Evolutionary conservation across 768 basidiomycete genomes (phyloP), one percentile per base, ranked within the genome.

Genomic region (Gautieria morchelliformis): DNA sequence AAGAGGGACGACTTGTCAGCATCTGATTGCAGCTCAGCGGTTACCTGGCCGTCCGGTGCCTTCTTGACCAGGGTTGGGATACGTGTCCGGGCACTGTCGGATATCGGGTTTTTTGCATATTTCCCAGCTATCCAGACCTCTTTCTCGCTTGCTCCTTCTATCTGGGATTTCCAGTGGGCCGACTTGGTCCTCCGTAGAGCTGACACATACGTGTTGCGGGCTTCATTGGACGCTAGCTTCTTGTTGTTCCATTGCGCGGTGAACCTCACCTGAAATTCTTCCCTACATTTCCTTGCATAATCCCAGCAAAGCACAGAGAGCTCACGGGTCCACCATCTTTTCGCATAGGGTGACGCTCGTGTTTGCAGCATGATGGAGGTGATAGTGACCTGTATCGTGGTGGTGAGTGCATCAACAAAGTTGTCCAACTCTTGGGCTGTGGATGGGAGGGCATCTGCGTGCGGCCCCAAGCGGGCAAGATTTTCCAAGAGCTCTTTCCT

Each of bases 401-500:
- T 30, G 0, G 59, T 62, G 0, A 74, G 51, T 56, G 0, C 10
- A 15, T 0, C 2, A 1, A 47, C n/a, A n/a, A 8, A n/a, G 19
- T 17, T 47, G 11, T 67, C 45, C 20, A 71, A 64, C 0, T 57
- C 61, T 3, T 48, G 45, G 39, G 39, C 53, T 3, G 44, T 11
- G 24, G 35, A 33, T 5, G 5, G 9, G 8, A 51, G 8, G 7
- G 52, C 22, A 11, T 22, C 33, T 8, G 19, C 39, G 0, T 74
- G 62, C 2, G 19, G 42, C 8, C 61, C 51, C 5, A 59, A 48
- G 55, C 9, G 17, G 20, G 73, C 71, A 0, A 60, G 52, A 0
- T 65, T 55, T 74, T 74, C 75, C 56, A 73, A 66, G 0, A 47
- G 22, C 8, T 19, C 10, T 8, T 19, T 47, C 10, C 22, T 8